A percentile compares a stretch with the other conserved stretches of the same genome.
These are phyloP conservation scores for Alopecurus myosuroides DNA, from an alignment of 176 grass and related monocot species.

Conservation along the genomic window DNA sequence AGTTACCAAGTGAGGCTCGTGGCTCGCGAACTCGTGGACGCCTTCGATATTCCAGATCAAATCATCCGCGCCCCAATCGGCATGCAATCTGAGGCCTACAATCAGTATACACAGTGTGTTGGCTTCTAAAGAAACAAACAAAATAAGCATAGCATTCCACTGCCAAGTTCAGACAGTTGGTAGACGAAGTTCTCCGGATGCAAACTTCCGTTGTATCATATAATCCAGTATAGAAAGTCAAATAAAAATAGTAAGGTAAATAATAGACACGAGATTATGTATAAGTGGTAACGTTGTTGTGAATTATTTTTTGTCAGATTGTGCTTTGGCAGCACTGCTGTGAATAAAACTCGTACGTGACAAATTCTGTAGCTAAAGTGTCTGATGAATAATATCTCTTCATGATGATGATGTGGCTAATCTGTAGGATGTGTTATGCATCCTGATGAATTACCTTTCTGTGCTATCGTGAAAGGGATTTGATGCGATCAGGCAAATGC, in stretches of 20 bases:
- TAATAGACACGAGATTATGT: constrained; percentile 6
- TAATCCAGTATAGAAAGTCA: background rate
- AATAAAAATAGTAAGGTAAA: constrained; percentile 9
- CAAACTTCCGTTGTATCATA: background rate
- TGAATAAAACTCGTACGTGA: background rate
- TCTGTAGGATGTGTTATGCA: background rate
- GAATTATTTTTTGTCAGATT: constrained; percentile 2
- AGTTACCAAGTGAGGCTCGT: constrained; percentile 94
- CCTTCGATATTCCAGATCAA: constrained; percentile 82
- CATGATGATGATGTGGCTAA: background rate
- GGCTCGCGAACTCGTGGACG: constrained; percentile 65
- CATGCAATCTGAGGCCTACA: constrained; percentile 77
- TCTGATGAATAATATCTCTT: background rate
- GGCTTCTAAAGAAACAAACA: constrained; percentile 50
- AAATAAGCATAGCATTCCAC: background rate
- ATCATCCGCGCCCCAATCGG: constrained; percentile 87
- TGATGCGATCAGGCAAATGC: background rate
- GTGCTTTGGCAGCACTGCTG: background rate
- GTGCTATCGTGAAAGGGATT: background rate
- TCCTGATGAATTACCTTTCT: background rate
- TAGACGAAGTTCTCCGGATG: background rate
- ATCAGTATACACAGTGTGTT: constrained; percentile 71
- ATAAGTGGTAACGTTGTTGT: constrained; percentile 8
- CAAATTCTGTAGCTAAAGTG: background rate
- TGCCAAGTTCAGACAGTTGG: background rate